Evolutionary conservation across 2,329 filamentous ascomycete genomes (phyloP), one percentile per base, ranked within the genome.

Genomic region (Phyllosticta citriasiana): DNA sequence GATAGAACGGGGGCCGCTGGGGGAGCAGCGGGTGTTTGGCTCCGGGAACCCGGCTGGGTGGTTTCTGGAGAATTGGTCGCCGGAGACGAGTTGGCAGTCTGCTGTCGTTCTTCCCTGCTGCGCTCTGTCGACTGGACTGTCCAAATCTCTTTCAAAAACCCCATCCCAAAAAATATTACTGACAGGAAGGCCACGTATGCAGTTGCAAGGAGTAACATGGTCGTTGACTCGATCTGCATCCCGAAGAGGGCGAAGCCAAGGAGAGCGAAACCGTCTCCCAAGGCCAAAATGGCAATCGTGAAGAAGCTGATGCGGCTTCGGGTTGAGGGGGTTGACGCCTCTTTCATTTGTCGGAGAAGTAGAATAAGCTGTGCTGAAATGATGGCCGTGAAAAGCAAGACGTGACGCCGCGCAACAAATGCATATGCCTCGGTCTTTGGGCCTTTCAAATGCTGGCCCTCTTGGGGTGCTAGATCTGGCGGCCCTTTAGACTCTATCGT

Each of bases 61-160:
- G 65, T 60, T 53, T 64, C 57, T 35, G 68, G 58, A 40, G 68
- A 63, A n/a, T 67, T 62, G 22, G 65, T 62, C 3, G 69, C 25
- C 5, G 27, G 54, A 24, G 40, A 33, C 22, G 54, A 62, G 24
- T 33, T 27, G 26, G 56, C 58, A 64, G 61, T 65, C 68, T 75
- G 72, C 63, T 80, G 76, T 63, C 79, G 71, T 59, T 78, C 75
- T 62, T 71, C 69, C 55, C 74, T 70, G 54, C 72, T 72, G 22
- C 76, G 71, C 63, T 80, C 79, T 3, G 80, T 79, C 25, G 77
- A 80, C 67, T 87, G 84, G 1, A 85, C 81, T 22, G 79, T 78
- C 84, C 84, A 87, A n/a, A 87, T 84, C 59, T 86, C 84, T 75
- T 85, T 82, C 67, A 87, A 75, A 65, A 87, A 87, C 58, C 83